phyloP scores from a whole-genome alignment of 306 rosid genomes.

The Pyrus betulifolia region DNA sequence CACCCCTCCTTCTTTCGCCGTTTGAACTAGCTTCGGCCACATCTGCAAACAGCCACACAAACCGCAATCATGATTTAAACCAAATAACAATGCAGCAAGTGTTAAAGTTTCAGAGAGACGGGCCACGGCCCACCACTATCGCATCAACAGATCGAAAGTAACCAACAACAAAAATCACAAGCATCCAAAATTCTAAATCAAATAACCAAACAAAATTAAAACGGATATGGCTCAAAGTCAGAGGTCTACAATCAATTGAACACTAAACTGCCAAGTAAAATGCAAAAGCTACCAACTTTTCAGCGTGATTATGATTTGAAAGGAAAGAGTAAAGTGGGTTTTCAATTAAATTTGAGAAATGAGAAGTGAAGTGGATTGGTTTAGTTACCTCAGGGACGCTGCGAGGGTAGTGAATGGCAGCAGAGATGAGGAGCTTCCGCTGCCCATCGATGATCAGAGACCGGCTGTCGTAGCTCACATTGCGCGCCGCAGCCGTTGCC shows the following conservation, averaged over 20 bases:
- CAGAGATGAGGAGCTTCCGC: conserved; percentile 78
- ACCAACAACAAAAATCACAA: not conserved
- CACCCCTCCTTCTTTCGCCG: conserved; percentile 80
- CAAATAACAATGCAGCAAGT: not conserved
- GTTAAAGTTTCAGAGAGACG: no score
- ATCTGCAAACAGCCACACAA: conserved; percentile 37
- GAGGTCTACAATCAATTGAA: not conserved
- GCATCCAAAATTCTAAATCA: not conserved
- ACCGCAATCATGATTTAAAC: conserved; percentile 1
- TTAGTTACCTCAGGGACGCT: conserved; percentile 70
- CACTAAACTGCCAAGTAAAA: not conserved
- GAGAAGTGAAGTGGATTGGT: not conserved
- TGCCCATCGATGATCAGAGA: conserved; percentile 72
- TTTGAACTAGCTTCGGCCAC: conserved; percentile 86
- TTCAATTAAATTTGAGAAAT: no score
- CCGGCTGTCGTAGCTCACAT: conserved; percentile 74
- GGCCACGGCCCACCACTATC: not conserved
- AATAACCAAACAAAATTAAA: not conserved
- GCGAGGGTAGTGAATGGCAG: conserved; percentile 92
- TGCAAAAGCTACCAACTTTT: not conserved
- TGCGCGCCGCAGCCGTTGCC: conserved; percentile 8
- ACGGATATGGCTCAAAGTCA: not conserved
- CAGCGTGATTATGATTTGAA: not conserved
- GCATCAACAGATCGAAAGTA: not conserved
- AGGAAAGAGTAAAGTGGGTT: not conserved